Conservation (phyloP, 164 flowering plant genomes). For the Hamamelis virginiana region DNA sequence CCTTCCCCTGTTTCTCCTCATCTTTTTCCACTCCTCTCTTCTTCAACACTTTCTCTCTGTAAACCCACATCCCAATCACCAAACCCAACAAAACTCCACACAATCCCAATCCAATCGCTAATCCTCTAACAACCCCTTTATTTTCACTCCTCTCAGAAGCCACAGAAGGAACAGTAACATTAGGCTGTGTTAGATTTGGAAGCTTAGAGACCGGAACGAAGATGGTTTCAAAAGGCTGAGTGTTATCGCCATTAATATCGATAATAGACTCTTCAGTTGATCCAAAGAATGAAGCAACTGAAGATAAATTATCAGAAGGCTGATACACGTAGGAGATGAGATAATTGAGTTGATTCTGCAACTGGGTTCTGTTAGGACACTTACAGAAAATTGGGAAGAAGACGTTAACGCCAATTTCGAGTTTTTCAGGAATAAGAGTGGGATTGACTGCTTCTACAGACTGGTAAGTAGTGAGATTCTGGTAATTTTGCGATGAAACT, state of each 20-base stretch:
- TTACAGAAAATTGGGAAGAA: constrained; percentile 76
- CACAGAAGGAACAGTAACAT: constrained; percentile 23
- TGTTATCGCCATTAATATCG: constrained; percentile 45
- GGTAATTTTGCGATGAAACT: constrained; percentile 40
- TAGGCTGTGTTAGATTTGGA: constrained; percentile 57
- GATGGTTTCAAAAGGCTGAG: constrained; percentile 40
- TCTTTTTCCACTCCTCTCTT: constrained; percentile 16
- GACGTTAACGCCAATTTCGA: constrained; percentile 41
- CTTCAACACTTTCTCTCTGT: constrained; percentile 24
- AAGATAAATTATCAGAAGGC: constrained; percentile 50
- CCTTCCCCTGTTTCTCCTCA: constrained; percentile 24
- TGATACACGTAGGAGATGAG: constrained; percentile 71
- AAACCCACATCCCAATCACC: constrained; percentile 39
- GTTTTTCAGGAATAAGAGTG: constrained; percentile 41
- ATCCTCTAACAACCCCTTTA: constrained; percentile 45
- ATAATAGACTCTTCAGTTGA: constrained; percentile 27
- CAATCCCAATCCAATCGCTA: constrained; percentile 59
- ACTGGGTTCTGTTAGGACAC: constrained; percentile 59
- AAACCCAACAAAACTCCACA: constrained; percentile 40
- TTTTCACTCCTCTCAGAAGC: constrained; percentile 14
- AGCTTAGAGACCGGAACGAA: constrained; percentile 65
- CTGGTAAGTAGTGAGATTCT: constrained; percentile 71
- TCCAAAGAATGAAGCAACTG: constrained; percentile 52
- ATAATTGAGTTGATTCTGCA: constrained; percentile 30
- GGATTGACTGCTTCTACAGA: constrained; percentile 75